Evolutionary conservation across 208 protist genomes (phyloP).

Genomic region (Acanthamoeba sp.): DNA sequence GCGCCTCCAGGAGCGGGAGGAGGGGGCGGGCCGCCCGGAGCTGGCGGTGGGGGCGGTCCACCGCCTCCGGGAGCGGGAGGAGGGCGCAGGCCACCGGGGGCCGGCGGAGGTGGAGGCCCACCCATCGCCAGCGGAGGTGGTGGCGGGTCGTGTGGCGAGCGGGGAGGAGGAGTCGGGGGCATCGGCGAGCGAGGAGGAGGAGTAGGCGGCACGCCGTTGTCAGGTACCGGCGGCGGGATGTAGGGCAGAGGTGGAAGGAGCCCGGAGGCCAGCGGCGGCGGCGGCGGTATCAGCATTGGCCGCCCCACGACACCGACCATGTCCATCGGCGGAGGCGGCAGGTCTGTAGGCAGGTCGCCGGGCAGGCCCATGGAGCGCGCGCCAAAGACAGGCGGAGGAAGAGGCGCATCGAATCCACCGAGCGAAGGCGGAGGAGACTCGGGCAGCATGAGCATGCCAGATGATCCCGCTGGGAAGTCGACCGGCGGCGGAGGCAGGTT

Average conservation of each 20-base stretch:
- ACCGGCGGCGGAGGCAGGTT: background rate
- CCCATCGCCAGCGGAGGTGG: background rate
- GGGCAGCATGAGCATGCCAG: background rate
- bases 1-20: background rate
- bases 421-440: background rate
- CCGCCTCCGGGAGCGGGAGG: background rate
- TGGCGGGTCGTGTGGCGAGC: background rate
- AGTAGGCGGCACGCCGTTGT: background rate
- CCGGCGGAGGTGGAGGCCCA: no score
- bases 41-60: no score
- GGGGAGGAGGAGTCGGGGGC: no score
- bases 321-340: background rate
- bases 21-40: background rate
- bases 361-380: background rate
- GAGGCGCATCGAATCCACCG: background rate
- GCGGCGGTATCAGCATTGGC: no score
- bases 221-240: background rate
- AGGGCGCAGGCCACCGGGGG: background rate
- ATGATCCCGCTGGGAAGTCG: background rate
- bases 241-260: no score
- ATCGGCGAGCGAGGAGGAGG: background rate
- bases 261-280: no score
- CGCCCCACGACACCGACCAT: no score
- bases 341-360: background rate
- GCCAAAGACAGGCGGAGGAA: background rate